Percentiles rank a stretch among this genome's conserved stretches.
These are phyloP conservation scores for Aureobasidium sp. DNA, from an alignment of 2,329 filamentous ascomycete species.

Conservation along the genomic window DNA sequence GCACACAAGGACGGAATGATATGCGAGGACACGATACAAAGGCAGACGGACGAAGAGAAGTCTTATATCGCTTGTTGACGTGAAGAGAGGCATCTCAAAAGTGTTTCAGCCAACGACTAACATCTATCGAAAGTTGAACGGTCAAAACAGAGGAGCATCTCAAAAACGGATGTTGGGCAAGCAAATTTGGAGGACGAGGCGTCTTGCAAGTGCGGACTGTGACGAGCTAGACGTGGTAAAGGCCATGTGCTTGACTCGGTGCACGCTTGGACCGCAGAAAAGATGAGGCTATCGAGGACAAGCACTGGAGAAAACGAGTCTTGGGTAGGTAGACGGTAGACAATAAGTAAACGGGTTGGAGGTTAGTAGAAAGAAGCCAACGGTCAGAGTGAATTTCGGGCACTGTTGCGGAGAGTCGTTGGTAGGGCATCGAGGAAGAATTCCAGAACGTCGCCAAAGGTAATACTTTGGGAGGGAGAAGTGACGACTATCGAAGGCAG, in stretches of 20 bases:
- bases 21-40: background rate
- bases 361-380: background rate
- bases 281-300: background rate
- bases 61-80: background rate
- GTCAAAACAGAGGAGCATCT: background rate
- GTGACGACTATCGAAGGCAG: background rate
- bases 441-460: background rate
- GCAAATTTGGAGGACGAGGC: background rate
- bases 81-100: background rate
- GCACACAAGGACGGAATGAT: background rate
- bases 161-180: background rate
- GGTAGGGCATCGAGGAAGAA: background rate
- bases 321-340: background rate
- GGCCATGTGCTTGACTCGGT: background rate
- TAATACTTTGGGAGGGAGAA: too few relatives aligned
- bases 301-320: background rate
- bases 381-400: background rate
- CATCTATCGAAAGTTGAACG: conserved; percentile 10
- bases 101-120: background rate
- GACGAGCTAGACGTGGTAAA: background rate
- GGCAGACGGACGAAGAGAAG: background rate
- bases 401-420: background rate
- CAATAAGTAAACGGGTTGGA: background rate
- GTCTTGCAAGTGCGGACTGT: background rate
- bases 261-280: background rate